Percentiles rank a stretch among this genome's conserved stretches.
phyloP scores from a whole-genome alignment of 345 rosid species.

The Eucalyptus virginea region DNA sequence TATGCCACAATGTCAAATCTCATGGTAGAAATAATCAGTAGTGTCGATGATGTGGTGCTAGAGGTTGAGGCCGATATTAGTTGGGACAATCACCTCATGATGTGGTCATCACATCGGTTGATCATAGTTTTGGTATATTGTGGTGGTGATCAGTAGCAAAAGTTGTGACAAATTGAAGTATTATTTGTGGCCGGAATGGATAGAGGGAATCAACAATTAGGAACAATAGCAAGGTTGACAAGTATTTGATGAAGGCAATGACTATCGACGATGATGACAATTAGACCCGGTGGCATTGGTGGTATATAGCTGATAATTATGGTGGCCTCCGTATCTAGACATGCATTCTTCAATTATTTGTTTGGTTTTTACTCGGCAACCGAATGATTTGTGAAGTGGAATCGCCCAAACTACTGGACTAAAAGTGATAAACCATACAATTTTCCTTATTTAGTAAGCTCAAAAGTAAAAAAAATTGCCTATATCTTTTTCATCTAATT shows the following conservation, averaged over 20 bases:
- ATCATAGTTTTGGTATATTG: not conserved
- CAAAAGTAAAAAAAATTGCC: not conserved
- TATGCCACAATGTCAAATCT: not conserved
- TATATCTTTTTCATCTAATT: not conserved
- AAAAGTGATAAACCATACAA: too few relatives aligned
- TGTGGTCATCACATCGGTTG: not conserved
- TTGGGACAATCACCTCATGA: not conserved
- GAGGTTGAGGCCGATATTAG: not conserved
- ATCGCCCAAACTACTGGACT: too few relatives aligned
- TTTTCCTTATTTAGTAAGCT: not conserved
- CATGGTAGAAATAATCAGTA: not conserved
- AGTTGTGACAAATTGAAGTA: too few relatives aligned
- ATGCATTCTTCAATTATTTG: not conserved
- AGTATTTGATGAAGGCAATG: not conserved
- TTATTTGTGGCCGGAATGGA: not conserved
- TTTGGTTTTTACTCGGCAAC: not conserved
- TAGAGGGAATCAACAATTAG: too few relatives aligned
- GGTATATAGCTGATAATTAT: not conserved
- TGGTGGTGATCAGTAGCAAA: too few relatives aligned
- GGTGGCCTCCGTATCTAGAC: not conserved
- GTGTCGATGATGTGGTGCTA: not conserved
- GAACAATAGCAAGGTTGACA: not conserved
- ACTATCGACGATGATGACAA: not conserved
- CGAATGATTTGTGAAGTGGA: too few relatives aligned
- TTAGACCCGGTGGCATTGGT: not conserved